A percentile compares a stretch with the other conserved stretches of the same genome.
Evolutionary conservation across 2,329 filamentous ascomycete genomes (phyloP).

Genomic region (Fusarium pseudograminearum): DNA sequence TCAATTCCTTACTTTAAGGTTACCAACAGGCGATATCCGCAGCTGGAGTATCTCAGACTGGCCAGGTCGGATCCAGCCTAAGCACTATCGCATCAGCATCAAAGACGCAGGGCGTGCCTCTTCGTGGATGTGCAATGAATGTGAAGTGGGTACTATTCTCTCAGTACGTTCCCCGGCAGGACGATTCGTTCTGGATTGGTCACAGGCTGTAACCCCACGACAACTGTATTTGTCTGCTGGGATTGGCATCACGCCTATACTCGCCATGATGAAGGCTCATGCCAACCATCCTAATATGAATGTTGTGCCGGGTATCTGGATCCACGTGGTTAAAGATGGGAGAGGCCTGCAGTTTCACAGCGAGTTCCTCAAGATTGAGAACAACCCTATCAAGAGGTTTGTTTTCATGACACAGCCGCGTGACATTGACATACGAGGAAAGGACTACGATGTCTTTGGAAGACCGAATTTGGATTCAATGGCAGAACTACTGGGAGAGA

Average conservation of each 20-base stretch:
- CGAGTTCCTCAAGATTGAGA: not conserved
- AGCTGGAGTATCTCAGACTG: slow-evolving; percentile 23
- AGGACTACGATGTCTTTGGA: not conserved
- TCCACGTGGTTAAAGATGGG: slow-evolving; percentile 1
- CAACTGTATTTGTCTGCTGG: slow-evolving; percentile 12
- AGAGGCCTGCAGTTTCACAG: not conserved
- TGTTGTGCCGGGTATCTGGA: slow-evolving; percentile 2
- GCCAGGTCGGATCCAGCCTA: slow-evolving; percentile 6
- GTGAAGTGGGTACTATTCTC: not conserved
- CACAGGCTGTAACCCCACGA: not conserved
- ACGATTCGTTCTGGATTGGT: slow-evolving; percentile 5
- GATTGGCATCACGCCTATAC: slow-evolving; percentile 5
- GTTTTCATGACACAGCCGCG: slow-evolving; percentile 7
- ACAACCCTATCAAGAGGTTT: not conserved
- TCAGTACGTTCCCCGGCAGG: slow-evolving; percentile 7
- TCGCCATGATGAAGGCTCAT: slow-evolving; percentile 12
- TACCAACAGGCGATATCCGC: slow-evolving; percentile 11
- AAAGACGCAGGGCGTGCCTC: not conserved
- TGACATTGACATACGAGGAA: not conserved
- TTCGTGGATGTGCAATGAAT: slow-evolving; percentile 4
- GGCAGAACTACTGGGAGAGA: not conserved
- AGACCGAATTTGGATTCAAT: not conserved
- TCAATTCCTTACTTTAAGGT: slow-evolving; percentile 8
- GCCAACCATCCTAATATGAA: slow-evolving; percentile 3
- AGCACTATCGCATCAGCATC: slow-evolving; percentile 11